Evolutionary conservation across 106 monocot genomes (phyloP).

Genomic region (Dioscorea dumetorum): DNA sequence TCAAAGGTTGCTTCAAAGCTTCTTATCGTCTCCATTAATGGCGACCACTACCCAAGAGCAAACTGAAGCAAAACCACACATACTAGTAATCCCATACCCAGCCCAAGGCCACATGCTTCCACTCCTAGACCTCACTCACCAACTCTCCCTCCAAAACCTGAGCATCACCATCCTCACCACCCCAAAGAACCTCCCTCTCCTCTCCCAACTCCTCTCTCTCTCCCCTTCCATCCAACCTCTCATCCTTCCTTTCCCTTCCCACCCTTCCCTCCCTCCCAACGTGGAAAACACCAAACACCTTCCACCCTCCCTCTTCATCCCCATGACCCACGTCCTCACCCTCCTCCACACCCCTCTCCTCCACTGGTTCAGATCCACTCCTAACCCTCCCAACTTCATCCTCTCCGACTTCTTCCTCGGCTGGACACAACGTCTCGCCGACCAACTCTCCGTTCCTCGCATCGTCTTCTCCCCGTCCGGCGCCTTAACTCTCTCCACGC

Average conservation of each 20-base stretch:
- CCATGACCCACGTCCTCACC: constrained; percentile 23
- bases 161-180: constrained; percentile 34
- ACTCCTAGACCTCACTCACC: constrained; percentile 40
- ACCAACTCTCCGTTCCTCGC: constrained; percentile 31
- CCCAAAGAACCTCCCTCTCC: constrained; percentile 32
- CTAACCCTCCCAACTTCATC: constrained; percentile 22
- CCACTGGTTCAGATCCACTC: constrained; percentile 27
- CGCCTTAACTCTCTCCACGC: constrained; percentile 16
- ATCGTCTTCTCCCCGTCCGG: constrained; percentile 29
- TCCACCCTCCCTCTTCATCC: constrained; percentile 1
- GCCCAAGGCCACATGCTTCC: constrained; percentile 59
- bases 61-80: constrained; percentile 5
- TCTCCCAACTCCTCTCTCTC: constrained; percentile 27
- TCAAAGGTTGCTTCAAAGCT: too few species aligned
- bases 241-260: constrained; percentile 32
- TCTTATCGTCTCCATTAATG: too few species aligned
- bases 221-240: constrained; percentile 27
- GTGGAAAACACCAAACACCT: constrained; percentile 42
- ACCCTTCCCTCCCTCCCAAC: constrained; percentile 34
- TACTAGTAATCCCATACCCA: constrained; percentile 52
- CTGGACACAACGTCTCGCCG: constrained; percentile 37
- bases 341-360: constrained; percentile 41
- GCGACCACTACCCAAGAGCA: too few species aligned
- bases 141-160: constrained; percentile 22
- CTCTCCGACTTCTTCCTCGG: constrained; percentile 55